phyloP scores from a whole-genome alignment of 768 basidiomycete species.

The Suillus placidus region DNA sequence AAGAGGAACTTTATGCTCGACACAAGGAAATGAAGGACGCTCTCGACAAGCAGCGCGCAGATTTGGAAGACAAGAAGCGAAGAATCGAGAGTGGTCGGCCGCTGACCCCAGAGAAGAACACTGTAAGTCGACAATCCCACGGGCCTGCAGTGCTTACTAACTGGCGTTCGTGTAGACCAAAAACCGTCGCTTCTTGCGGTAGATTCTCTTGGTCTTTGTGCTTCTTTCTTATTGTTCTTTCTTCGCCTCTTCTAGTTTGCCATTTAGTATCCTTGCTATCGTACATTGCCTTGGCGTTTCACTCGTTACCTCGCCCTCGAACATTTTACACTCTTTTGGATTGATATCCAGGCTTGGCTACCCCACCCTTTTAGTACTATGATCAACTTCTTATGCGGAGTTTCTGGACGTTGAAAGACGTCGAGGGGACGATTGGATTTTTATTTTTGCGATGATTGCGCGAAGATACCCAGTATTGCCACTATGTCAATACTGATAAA shows the following conservation, averaged over 20 bases:
- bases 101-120: slow-evolving; percentile 91
- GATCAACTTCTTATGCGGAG: slow-evolving; percentile 43
- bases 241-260: slow-evolving; percentile 41
- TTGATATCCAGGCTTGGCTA: slow-evolving; percentile 55
- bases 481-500: slow-evolving; percentile 36
- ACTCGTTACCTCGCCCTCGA: slow-evolving; percentile 37
- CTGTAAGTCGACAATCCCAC: slow-evolving; percentile 51
- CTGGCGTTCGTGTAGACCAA: slow-evolving; percentile 31
- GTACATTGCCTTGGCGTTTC: slow-evolving; percentile 43
- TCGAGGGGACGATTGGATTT: slow-evolving; percentile 30
- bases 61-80: slow-evolving; percentile 98
- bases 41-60: slow-evolving; percentile 91
- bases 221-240: slow-evolving; percentile 24
- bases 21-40: slow-evolving; percentile 99
- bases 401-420: slow-evolving; percentile 23
- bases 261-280: slow-evolving; percentile 43
- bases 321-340: slow-evolving; percentile 62
- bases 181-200: slow-evolving; percentile 41
- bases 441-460: slow-evolving; percentile 18
- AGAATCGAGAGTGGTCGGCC: slow-evolving; percentile 93
- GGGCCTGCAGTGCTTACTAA: slow-evolving; percentile 12
- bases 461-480: slow-evolving; percentile 40
- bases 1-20: slow-evolving; percentile 97
- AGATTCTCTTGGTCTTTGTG: slow-evolving; percentile 17
- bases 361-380: slow-evolving; percentile 49